These are phyloP conservation scores for Chenopodium berlandieri DNA, from an alignment of 148 eudicot species.

Conservation along the genomic window DNA sequence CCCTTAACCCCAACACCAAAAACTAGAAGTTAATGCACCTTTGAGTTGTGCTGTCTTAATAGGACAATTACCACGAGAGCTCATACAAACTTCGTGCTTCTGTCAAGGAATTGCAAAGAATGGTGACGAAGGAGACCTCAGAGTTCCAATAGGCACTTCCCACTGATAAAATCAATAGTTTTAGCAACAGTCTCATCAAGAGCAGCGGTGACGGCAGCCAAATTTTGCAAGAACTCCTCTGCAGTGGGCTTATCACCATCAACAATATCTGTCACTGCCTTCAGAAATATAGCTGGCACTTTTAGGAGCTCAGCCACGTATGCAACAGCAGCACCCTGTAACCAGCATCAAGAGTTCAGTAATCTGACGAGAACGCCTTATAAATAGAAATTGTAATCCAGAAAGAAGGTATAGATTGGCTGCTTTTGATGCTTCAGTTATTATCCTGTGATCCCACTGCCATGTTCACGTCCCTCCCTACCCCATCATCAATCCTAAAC, in stretches of 20 bases:
- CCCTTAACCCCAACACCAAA: not conserved
- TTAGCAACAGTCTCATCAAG: constrained; percentile 63
- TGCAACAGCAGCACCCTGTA: constrained; percentile 95
- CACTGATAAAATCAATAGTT: constrained; percentile 66
- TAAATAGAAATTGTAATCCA: not conserved
- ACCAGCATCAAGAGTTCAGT: constrained; percentile 16
- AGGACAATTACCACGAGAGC: constrained; percentile 26
- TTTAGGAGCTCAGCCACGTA: constrained; percentile 83
- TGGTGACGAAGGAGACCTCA: constrained; percentile 32
- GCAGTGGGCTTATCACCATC: constrained; percentile 90
- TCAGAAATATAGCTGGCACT: constrained; percentile 81
- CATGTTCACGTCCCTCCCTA: not conserved
- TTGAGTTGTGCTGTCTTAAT: constrained; percentile 17
- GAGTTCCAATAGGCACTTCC: constrained; percentile 70
- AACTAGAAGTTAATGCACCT: not conserved
- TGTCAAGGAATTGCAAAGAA: constrained; percentile 26
- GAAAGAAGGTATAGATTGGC: not conserved
- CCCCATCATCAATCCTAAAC: not conserved
- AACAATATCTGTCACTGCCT: constrained; percentile 90
- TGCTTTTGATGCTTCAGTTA: not conserved
- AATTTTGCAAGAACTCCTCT: constrained; percentile 81
- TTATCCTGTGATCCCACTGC: not conserved
- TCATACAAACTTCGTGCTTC: constrained; percentile 9
- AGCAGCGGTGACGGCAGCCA: constrained; percentile 65
- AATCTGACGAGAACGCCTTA: constrained; percentile 6